Base-by-base conservation (phyloP, 768 basidiomycete genomes). In the Saitozyma sp. region DNA sequence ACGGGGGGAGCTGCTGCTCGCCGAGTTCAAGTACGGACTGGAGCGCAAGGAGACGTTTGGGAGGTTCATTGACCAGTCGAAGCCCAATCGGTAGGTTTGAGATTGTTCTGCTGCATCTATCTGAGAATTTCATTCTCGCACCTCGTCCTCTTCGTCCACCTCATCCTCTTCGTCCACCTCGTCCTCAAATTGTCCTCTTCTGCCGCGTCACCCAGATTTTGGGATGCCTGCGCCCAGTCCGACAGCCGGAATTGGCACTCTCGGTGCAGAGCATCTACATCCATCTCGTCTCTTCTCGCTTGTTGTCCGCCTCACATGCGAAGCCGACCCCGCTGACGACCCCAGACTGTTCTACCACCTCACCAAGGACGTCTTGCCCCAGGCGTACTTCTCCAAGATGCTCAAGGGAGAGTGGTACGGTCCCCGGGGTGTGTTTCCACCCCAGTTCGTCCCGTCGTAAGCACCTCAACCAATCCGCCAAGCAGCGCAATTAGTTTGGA, bases 11-110 rank as follows among this genome's bases (percentile, higher is more conserved):
- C 79, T 84, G 59, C 78, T 97, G 86, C 83, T 97, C 58, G 88
- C 90, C 37, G 94, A 97, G 79, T 97, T 97, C 84, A 91, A 90
- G 78, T 99, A 97, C 78, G 93, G 91, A 14, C 81, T 88, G 1
- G 85, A 88, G 73, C 90, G 92, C 1, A 88, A 92, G 69, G 95
- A 98, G 81, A 85, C 90, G 0, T 98, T 99, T 73, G 80, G 79
- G 3, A 81, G 84, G 69, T 80, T 92, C 20, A 59, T 78, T 19
- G 87, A 95, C 75, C 93, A 96, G 80, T 78, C 82, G n/a, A 86
- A 84, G 62, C 88, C 88, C 43, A 84, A 88, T 71, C 84, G 88
- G 91, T 89, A 64, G 63, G 84, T 80, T 7, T 14, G 37, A 40
- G 37, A 39, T 59, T 45, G 29, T 3, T 39, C 42, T 66, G 50